Conservation (phyloP, 345 rosid genomes). For the Brassica napus region Da-Ae NC_063451.1:25816001-25816500, state of each 20-base stretch:
- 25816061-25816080: background rate
- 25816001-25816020: slow-evolving; percentile 32
- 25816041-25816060: slow-evolving; percentile 33
- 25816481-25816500: background rate
- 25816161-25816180: background rate
- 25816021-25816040: slow-evolving; percentile 38
- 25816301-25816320: background rate
- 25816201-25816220: background rate
- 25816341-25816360: background rate
- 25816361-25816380: background rate
- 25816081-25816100: slow-evolving; percentile 19
- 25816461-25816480: background rate
- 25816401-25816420: background rate
- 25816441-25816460: background rate
- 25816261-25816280: background rate
- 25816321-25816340: background rate
- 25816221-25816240: background rate
- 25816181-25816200: background rate
- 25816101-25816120: background rate
- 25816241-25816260: background rate
- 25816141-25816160: background rate
- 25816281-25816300: background rate
- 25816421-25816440: background rate
- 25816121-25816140: slow-evolving; percentile 7
- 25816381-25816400: background rate